Evolutionary conservation across 2,329 filamentous ascomycete species (phyloP).

Genomic region (Fusarium gaditjirri): DNA sequence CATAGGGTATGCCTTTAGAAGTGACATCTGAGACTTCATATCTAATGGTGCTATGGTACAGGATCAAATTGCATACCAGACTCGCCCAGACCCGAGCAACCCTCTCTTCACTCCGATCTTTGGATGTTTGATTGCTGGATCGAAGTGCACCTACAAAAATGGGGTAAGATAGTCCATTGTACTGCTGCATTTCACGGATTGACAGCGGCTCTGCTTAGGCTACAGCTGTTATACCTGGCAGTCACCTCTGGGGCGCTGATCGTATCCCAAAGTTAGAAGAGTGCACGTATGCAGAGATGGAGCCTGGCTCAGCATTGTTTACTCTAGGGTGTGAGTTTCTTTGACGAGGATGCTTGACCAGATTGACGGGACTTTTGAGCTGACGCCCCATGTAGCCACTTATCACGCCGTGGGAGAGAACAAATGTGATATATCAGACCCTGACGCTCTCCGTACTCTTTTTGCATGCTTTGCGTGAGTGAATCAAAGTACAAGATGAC

Average conservation of each 20-base stretch:
- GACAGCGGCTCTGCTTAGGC: neutral
- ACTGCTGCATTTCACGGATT: neutral
- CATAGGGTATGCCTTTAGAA: neutral
- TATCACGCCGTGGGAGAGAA: neutral
- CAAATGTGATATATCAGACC: neutral
- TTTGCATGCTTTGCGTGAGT: neutral
- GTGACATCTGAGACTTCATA: neutral
- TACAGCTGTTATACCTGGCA: neutral
- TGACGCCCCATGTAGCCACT: neutral
- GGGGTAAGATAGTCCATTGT: neutral
- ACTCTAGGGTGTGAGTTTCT: neutral
- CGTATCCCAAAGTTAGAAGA: neutral
- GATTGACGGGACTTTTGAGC: no score
- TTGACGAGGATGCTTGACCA: neutral
- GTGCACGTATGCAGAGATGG: neutral
- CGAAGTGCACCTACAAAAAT: constrained; percentile 1
- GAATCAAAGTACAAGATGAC: neutral
- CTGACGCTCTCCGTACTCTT: neutral
- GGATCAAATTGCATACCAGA: neutral
- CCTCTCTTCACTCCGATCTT: neutral
- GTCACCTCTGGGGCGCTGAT: neutral
- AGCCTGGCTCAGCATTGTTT: neutral
- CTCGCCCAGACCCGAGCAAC: neutral
- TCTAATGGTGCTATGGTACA: neutral
- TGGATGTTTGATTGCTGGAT: neutral